Evolutionary conservation across 2,329 filamentous ascomycete species (phyloP), one percentile per base, ranked within the genome.

Genomic region (Macrophomina phaseolina): DNA sequence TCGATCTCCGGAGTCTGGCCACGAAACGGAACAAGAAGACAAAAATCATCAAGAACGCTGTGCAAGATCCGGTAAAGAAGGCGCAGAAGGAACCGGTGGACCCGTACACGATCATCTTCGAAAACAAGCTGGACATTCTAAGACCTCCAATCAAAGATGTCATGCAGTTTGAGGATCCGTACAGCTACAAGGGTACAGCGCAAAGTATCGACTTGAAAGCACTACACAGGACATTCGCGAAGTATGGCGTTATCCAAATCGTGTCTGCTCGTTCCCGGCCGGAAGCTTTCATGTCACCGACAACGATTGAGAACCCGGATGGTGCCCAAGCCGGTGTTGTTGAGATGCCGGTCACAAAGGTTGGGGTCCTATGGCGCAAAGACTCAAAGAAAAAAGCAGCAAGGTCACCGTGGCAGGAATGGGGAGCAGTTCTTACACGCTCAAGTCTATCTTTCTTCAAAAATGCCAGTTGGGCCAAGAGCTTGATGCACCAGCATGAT

Each of bases 401-500:
- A 0, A 87, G 94, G 51, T 97, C 94, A 11, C 94, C 95, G 1
- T 99, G 95, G 95, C 94, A 97, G 76, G 95, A 99, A 84, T 99
- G 95, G 95, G 95, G 95, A 63, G 95, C 93, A 30, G 91, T 99
- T 67, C 85, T 99, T 36, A 99, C 95, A 0, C 93, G 94, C n/a
- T 96, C 95, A 5, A 94, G 97, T 74, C 86, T 99, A 7, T 99
- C 97, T 78, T 93, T 99, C 78, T 99, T 98, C 82, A 90, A 92
- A 67, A 97, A 98, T 76, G 91, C 93, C 5, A 85, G 89, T 23
- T 99, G 95, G 94, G 89, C 97, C 40, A 98, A 97, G 78, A 91
- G 87, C 67, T 80, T 99, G 70, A 93, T 98, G 82, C 87, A 91
- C 69, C 95, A 99, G 76, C 90, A 94, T 75, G 93, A 97, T 53